Percentiles rank a stretch among this genome's conserved stretches.
Evolutionary conservation across 257 asterid species (phyloP).

Genomic region (Petunia axillaris): DNA sequence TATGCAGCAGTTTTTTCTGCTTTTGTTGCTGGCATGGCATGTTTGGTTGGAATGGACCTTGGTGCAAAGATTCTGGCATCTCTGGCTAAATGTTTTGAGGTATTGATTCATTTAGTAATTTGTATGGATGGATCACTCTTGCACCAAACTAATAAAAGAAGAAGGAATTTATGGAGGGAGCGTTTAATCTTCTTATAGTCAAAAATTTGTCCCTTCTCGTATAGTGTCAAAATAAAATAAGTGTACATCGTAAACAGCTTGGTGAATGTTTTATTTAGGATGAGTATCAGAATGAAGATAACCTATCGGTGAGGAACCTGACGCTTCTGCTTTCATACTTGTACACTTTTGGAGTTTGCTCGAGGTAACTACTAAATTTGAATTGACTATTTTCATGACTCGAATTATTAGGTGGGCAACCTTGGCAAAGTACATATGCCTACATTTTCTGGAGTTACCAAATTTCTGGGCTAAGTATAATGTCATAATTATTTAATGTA

Average conservation of each 20-base stretch:
- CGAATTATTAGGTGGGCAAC: not conserved
- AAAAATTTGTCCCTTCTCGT: not conserved
- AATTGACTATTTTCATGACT: not conserved
- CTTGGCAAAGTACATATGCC: not conserved
- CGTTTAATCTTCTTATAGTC: not conserved
- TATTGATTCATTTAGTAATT: constrained; percentile 31
- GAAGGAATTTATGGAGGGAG: not conserved
- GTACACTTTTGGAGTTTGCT: constrained; percentile 82
- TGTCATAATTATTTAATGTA: not conserved
- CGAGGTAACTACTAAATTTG: constrained; percentile 59
- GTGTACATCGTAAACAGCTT: not conserved
- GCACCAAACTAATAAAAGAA: not conserved
- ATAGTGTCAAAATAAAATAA: not conserved
- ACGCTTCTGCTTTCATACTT: constrained; percentile 79
- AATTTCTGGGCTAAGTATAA: not conserved
- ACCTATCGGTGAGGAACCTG: constrained; percentile 78
- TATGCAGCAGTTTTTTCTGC: constrained; percentile 91
- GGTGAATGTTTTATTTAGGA: constrained; percentile 57
- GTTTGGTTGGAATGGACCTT: constrained; percentile 85
- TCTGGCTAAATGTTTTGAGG: constrained; percentile 87
- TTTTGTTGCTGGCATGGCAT: constrained; percentile 92
- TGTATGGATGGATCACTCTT: not conserved
- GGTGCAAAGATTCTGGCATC: constrained; percentile 92
- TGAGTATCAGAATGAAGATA: constrained; percentile 86
- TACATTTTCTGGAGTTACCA: not conserved